A percentile compares a stretch with the other conserved stretches of the same genome.
Conservation (phyloP, 176 grass and related monocot species). For the Thalia dealbata region DNA sequence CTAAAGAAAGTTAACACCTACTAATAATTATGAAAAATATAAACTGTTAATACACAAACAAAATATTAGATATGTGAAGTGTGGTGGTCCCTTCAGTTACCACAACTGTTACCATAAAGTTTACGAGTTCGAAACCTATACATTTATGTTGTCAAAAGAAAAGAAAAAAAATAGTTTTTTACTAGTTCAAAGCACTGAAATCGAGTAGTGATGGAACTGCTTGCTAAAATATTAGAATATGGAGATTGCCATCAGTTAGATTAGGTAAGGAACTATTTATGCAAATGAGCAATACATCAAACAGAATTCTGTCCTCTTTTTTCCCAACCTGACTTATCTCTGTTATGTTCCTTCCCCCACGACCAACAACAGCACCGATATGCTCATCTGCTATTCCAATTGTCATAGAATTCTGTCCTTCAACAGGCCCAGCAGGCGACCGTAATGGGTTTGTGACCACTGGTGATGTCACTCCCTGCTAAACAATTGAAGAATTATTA, state of each 20-base stretch:
- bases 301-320: not conserved
- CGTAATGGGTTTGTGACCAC: conserved; percentile 15
- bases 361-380: conserved; percentile 80
- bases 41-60: no score
- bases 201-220: no score
- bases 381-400: conserved; percentile 83
- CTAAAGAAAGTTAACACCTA: no score
- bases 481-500: not conserved
- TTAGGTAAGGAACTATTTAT: not conserved
- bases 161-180: no score
- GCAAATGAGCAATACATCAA: not conserved
- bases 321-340: conserved; percentile 71
- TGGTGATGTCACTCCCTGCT: conserved; percentile 31
- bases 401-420: conserved; percentile 45
- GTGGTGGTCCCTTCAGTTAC: no score
- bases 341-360: conserved; percentile 69
- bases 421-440: conserved; percentile 29
- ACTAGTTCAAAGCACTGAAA: no score
- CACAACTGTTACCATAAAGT: no score
- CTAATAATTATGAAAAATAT: no score
- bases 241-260: not conserved
- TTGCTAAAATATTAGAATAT: no score
- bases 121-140: no score
- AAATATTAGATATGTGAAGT: no score
- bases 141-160: no score